Evolutionary conservation across 129 eudicot genomes (phyloP), one percentile per base, ranked within the genome.

Genomic region (Tagetes patula): DNA sequence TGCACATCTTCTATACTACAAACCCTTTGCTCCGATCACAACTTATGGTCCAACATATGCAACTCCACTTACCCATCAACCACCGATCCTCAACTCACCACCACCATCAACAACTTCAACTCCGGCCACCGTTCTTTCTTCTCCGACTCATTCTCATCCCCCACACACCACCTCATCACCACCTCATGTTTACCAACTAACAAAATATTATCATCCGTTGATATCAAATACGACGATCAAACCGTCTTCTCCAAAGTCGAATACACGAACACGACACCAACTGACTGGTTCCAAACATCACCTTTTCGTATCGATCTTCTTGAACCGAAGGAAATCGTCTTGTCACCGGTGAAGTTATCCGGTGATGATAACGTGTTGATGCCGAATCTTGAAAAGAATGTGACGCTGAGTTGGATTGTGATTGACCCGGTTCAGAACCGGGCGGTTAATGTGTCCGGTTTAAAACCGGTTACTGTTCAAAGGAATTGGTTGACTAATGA

Each of bases 41-140:
- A 46, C 3, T 80, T 90, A 0, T 90, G 94, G 96, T 39, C 73
- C 10, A 54, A 72, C 5, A 77, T 85, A 9, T 87, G 94, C 65
- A 47, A 66, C 72, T 14, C 83, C 65, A 74, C 77, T n/a, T 90
- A 90, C 86, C 84, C 81, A 0, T 81, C 81, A 11, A 81, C 77
- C 36, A 45, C 48, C 7, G 73, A 81, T 42, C 45, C 69, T 34
- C 41, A 38, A 55, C 13, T 75, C 67, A 40, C 12, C 3, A 13
- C 36, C 6, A 3, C 69, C 54, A 63, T 81, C 73, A 63, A 77
- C 47, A 14, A 39, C 40, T 81, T 81, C 81, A 59, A 85, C 34
- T 47, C 85, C 73, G 85, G 84, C 68, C 86, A 81, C 77, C 84
- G 81, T 1, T 75, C 81, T 0, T 75, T 81, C 63, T 81, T 52